Evolutionary conservation across 495 filamentous ascomycete species (phyloP).

Genomic region (Penicillium roqueforti): DNA sequence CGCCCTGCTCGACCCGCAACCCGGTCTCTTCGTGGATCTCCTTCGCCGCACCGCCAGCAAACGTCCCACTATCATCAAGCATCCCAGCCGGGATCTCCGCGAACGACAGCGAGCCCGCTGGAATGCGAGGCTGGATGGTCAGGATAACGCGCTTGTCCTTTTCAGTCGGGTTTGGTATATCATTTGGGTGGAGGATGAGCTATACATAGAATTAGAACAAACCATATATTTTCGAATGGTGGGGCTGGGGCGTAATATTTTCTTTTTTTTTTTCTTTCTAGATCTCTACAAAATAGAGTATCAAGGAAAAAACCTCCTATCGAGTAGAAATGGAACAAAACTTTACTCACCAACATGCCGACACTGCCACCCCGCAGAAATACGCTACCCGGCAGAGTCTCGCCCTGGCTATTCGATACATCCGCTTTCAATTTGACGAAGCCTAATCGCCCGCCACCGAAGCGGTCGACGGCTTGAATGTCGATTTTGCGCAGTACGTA

Average conservation of each 20-base stretch:
- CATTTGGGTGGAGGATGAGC: conserved; percentile 69
- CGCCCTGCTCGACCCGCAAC: conserved; percentile 49
- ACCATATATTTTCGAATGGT: not conserved
- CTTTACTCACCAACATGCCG: conserved; percentile 72
- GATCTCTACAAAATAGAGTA: not conserved
- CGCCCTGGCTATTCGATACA: conserved; percentile 58
- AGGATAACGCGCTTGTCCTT: conserved; percentile 65
- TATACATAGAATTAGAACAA: conserved; percentile 14
- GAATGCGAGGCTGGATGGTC: conserved; percentile 78
- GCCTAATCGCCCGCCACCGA: conserved; percentile 59
- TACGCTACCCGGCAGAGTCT: conserved; percentile 68
- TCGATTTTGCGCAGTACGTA: conserved; percentile 67
- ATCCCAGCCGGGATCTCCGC: conserved; percentile 85
- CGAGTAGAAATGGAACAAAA: not conserved
- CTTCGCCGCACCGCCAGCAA: conserved; percentile 70
- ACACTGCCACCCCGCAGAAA: conserved; percentile 82
- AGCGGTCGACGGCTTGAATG: conserved; percentile 72
- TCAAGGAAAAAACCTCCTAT: not conserved
- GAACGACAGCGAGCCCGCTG: conserved; percentile 71
- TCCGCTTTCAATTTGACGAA: conserved; percentile 73
- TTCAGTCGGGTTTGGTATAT: conserved; percentile 39
- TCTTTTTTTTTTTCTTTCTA: not conserved
- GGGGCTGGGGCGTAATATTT: not conserved
- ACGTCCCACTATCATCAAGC: conserved; percentile 74
- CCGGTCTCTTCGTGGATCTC: conserved; percentile 84